Base-by-base conservation (phyloP, 768 basidiomycete genomes). In the Gloeostereum incarnatum region DNA sequence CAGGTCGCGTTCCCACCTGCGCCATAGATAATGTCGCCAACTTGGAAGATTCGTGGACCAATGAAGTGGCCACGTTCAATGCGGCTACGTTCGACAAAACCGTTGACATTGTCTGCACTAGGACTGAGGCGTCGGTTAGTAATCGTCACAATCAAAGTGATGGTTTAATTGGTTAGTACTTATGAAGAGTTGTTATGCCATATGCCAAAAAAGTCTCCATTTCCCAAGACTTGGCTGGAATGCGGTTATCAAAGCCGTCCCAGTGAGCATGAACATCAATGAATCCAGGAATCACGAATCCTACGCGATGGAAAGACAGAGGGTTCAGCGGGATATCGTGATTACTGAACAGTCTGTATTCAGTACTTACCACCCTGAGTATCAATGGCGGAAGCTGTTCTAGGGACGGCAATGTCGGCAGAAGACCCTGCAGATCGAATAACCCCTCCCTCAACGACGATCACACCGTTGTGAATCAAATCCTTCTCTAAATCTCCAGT, bases 181-280 rank as follows among this genome's bases (percentile, higher is more conserved):
- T 86, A 62, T 84, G 83, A 41, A 84, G 47, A 2, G 82, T 84
- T 1, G 83, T 85, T 3, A 85, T 71, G 16, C 83, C 83, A 47
- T 81, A 84, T 0, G 81, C 78, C 21, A 86, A 65, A 71, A 84
- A 83, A 0, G 79, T 73, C 50, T 79, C 69, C 62, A 81, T 63
- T 48, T 85, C 81, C 81, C 82, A 86, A 7, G 80, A 83, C 31
- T 65, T 66, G 5, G 79, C 68, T 0, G 82, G 82, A 46, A 73
- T 72, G 22, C 61, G 60, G 21, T 61, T 66, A 0, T 24, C 45
- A 41, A 73, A 70, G 0, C 79, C 80, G 13, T 58, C 49, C 82
- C 82, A 85, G 41, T 86, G 83, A 2, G 82, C 82, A 46, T 86
- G 82, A 6, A 78, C 76, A 40, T 86, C 82, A 35, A 86, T 74